A percentile compares a stretch with the other conserved stretches of the same genome.
Conservation (phyloP, 306 rosid species). For the Ziziphus jujuba region DNA sequence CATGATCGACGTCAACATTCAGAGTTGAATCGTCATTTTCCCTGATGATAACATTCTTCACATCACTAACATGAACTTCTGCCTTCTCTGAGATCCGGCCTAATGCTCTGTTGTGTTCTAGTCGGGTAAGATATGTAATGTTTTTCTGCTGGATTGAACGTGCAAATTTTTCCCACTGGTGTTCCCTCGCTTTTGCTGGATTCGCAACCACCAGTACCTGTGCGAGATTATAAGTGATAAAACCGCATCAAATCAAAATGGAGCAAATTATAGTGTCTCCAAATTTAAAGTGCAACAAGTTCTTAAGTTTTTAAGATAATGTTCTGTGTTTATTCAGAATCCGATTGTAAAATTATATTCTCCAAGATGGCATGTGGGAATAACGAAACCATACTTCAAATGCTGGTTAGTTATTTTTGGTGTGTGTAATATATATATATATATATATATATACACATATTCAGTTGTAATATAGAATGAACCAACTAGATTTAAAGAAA, state of each 20-base stretch:
- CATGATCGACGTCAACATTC: slow-evolving; percentile 88
- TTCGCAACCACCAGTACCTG: slow-evolving; percentile 94
- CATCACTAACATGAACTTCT: slow-evolving; percentile 65
- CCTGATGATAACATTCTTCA: slow-evolving; percentile 83
- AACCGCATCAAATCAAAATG: slow-evolving; percentile 12
- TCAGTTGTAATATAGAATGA: no score
- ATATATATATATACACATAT: no score
- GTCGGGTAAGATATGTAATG: slow-evolving; percentile 77
- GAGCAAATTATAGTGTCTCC: background rate
- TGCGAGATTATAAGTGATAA: slow-evolving; percentile 3
- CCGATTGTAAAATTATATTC: no score
- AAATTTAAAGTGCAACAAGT: background rate
- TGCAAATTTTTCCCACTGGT: slow-evolving; percentile 74
- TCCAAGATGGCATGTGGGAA: no score
- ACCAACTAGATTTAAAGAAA: no score
- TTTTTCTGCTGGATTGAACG: slow-evolving; percentile 82
- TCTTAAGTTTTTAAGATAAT: no score
- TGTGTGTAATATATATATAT: no score
- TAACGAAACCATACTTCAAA: no score
- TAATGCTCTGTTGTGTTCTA: slow-evolving; percentile 92
- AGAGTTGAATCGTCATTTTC: slow-evolving; percentile 94
- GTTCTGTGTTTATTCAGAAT: no score
- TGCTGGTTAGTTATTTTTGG: no score
- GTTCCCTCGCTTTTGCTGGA: slow-evolving; percentile 95
- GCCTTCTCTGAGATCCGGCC: slow-evolving; percentile 82